phyloP scores from a whole-genome alignment of 225 moss, liverwort and hornwort genomes.

The Sphagnum tenellum region DNA sequence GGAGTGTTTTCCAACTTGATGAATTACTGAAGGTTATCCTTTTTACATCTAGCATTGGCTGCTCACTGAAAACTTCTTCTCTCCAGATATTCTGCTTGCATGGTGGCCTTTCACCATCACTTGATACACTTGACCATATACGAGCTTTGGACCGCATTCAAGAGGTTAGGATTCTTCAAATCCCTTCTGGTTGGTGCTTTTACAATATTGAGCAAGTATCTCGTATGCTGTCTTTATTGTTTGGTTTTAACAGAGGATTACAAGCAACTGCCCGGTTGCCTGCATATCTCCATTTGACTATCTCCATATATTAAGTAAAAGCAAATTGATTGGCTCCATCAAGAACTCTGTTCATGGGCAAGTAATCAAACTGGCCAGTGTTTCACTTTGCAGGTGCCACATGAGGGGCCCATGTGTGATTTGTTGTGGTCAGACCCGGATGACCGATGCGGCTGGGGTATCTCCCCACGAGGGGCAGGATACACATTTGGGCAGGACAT shows the following conservation, averaged over 20 bases:
- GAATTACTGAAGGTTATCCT: too few relatives aligned
- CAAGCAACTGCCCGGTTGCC: too few relatives aligned
- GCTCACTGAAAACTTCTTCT: slow-evolving; percentile 1
- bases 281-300: too few relatives aligned
- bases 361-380: too few relatives aligned
- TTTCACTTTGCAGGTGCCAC: slow-evolving; percentile 51
- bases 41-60: background rate
- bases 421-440: slow-evolving; percentile 98
- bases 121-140: slow-evolving; percentile 93
- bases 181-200: too few relatives aligned
- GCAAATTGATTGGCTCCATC: too few relatives aligned
- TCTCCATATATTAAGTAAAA: too few relatives aligned
- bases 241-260: too few relatives aligned
- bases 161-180: slow-evolving; percentile 33
- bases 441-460: slow-evolving; percentile 98
- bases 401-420: slow-evolving; percentile 99
- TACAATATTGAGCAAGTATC: too few relatives aligned
- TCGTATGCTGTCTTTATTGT: too few relatives aligned
- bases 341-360: too few relatives aligned
- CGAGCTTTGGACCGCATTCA: slow-evolving; percentile 99
- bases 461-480: slow-evolving; percentile 94
- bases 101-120: slow-evolving; percentile 94
- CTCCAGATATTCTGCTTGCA: slow-evolving; percentile 96
- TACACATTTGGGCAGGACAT: slow-evolving; percentile 99
- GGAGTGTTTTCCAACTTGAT: too few relatives aligned